A percentile compares a stretch with the other conserved stretches of the same genome.
Evolutionary conservation across 2,329 filamentous ascomycete species (phyloP).

Genomic region (Fusarium longipes): DNA sequence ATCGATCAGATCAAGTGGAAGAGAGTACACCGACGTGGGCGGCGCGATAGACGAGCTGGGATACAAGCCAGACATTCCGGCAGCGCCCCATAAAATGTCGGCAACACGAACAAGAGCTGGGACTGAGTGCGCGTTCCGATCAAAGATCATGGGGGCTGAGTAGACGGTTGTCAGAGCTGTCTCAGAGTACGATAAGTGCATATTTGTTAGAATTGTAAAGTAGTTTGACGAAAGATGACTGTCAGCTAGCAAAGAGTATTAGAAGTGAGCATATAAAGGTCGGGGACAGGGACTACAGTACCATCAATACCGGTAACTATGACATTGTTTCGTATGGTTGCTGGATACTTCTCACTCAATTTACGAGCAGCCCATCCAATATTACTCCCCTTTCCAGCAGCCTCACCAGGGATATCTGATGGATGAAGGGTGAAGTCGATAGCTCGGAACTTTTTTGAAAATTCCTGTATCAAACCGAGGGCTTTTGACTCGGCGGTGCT

Average conservation of each 20-base stretch:
- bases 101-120: conserved; percentile 76
- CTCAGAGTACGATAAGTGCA: conserved; percentile 70
- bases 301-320: conserved; percentile 79
- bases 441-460: conserved; percentile 71
- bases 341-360: conserved; percentile 70
- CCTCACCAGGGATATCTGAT: conserved; percentile 71
- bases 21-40: conserved; percentile 79
- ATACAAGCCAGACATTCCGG: conserved; percentile 76
- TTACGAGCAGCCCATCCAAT: conserved; percentile 76
- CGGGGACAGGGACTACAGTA: conserved; percentile 54
- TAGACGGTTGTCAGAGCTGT: conserved; percentile 73
- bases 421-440: conserved; percentile 77
- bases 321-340: conserved; percentile 66
- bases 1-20: conserved; percentile 74
- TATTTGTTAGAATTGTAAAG: conserved; percentile 71
- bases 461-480: conserved; percentile 68
- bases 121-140: conserved; percentile 76
- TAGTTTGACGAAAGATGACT: conserved; percentile 77
- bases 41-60: conserved; percentile 72
- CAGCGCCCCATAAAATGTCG: conserved; percentile 77
- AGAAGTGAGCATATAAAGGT: conserved; percentile 8
- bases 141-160: conserved; percentile 77
- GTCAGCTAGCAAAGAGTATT: conserved; percentile 63
- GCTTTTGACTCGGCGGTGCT: conserved; percentile 70
- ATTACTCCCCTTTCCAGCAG: conserved; percentile 80